phyloP scores from a whole-genome alignment of 768 basidiomycete species.

The Hygrocybe coccinea region DNA sequence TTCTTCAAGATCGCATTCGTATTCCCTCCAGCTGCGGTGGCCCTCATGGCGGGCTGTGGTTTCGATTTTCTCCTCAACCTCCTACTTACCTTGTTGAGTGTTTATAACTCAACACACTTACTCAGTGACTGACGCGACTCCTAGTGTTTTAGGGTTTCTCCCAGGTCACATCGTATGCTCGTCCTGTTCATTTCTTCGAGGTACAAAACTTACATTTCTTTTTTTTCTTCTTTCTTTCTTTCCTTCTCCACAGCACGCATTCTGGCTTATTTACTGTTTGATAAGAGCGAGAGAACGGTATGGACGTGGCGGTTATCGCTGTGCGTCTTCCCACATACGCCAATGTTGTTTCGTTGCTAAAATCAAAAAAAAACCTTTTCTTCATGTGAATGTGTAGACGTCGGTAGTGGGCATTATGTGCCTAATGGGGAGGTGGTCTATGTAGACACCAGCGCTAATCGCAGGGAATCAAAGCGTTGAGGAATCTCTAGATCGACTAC shows the following conservation, averaged over 20 bases:
- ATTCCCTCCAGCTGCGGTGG: slow-evolving; percentile 77
- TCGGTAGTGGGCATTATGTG: not conserved
- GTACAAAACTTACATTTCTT: not conserved
- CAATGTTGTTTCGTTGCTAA: not conserved
- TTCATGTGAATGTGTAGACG: not conserved
- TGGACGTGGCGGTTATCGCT: slow-evolving; percentile 69
- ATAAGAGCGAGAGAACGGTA: slow-evolving; percentile 83
- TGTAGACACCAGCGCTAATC: too few relatives aligned
- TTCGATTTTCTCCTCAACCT: slow-evolving; percentile 87
- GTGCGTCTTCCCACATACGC: slow-evolving; percentile 42
- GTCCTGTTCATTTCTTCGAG: too few relatives aligned
- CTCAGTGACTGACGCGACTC: not conserved
- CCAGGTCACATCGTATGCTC: slow-evolving; percentile 52
- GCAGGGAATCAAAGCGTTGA: too few relatives aligned
- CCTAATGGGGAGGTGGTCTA: not conserved
- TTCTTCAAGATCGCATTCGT: slow-evolving; percentile 60
- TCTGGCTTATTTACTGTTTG: slow-evolving; percentile 88
- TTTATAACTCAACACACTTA: not conserved
- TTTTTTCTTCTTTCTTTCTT: not conserved
- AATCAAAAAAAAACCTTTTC: not conserved
- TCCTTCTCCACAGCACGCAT: slow-evolving; percentile 51
- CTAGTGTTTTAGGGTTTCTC: slow-evolving; percentile 57
- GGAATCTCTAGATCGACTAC: too few relatives aligned
- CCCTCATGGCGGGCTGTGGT: slow-evolving; percentile 72
- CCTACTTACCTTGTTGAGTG: slow-evolving; percentile 61